Conservation (phyloP, 495 filamentous ascomycete species). For the Cercophora scortea region DNA sequence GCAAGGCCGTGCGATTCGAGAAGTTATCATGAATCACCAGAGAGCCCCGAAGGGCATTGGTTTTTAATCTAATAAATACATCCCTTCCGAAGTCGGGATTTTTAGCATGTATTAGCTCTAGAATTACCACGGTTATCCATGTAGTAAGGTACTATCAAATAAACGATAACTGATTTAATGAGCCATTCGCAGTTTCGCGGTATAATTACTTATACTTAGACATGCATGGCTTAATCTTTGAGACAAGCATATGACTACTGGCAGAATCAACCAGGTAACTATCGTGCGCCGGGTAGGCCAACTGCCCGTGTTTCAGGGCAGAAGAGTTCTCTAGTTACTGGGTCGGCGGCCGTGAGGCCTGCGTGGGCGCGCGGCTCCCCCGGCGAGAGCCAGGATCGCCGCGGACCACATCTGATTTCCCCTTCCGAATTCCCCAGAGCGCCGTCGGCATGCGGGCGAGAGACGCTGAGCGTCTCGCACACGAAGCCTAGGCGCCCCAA, state of each 20-base stretch:
- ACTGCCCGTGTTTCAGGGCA: constrained; percentile 22
- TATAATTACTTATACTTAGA: constrained; percentile 66
- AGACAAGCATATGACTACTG: constrained; percentile 68
- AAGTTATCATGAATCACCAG: constrained; percentile 61
- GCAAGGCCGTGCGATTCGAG: constrained; percentile 58
- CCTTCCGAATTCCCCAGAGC: neutral
- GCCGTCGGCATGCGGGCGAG: neutral
- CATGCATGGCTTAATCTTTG: constrained; percentile 69
- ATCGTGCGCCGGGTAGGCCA: neutral
- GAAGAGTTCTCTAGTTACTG: constrained; percentile 20
- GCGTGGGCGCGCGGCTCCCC: constrained; percentile 12
- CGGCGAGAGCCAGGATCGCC: neutral
- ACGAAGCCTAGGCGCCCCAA: constrained; percentile 13
- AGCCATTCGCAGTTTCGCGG: constrained; percentile 65
- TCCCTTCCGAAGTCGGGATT: constrained; percentile 56
- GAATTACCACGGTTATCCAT: constrained; percentile 69
- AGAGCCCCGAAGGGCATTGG: constrained; percentile 54
- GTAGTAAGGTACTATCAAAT: constrained; percentile 67
- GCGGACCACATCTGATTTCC: neutral
- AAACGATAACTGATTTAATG: constrained; percentile 68
- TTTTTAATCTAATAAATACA: constrained; percentile 69
- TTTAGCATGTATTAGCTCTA: constrained; percentile 68
- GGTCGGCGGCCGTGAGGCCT: constrained; percentile 3
- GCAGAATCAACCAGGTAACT: constrained; percentile 48
- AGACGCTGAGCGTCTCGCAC: neutral